These are phyloP conservation scores for Hortiboletus flavorubellus DNA, from an alignment of 768 basidiomycete genomes.

Conservation along the genomic window DNA sequence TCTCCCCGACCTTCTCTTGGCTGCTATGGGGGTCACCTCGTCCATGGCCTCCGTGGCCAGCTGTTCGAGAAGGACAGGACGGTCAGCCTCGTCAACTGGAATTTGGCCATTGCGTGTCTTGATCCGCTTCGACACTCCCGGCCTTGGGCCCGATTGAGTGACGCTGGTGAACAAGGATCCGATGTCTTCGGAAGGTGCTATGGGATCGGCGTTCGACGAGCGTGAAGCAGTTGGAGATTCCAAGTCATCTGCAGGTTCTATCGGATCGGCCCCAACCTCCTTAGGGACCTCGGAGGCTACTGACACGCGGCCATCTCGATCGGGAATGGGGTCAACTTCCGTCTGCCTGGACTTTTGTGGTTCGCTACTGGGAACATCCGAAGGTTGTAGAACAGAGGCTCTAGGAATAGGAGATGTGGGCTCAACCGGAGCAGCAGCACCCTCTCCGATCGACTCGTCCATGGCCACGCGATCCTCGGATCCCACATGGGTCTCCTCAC, in stretches of 20 bases:
- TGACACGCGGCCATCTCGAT: not conserved
- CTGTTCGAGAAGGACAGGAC: constrained; percentile 23
- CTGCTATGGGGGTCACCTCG: constrained; percentile 19
- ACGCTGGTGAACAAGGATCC: not conserved
- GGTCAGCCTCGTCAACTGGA: constrained; percentile 23
- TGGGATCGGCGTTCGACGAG: constrained; percentile 26
- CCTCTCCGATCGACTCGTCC: constrained; percentile 5
- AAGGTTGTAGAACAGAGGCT: not conserved
- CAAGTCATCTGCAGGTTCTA: constrained; percentile 41
- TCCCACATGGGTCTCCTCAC: constrained; percentile 22
- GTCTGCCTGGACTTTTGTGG: constrained; percentile 2
- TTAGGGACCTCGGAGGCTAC: not conserved
- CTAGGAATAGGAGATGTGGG: not conserved
- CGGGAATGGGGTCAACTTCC: constrained; percentile 16
- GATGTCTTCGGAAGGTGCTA: constrained; percentile 12
- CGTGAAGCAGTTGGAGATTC: constrained; percentile 11
- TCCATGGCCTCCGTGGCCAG: constrained; percentile 16
- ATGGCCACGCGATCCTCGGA: constrained; percentile 17
- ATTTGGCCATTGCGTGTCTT: constrained; percentile 39
- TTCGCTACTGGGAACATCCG: not conserved
- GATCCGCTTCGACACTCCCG: constrained; percentile 40
- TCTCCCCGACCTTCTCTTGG: constrained; percentile 17
- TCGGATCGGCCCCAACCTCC: constrained; percentile 35
- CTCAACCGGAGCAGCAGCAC: not conserved
- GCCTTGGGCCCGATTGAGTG: constrained; percentile 25